Conservation (phyloP, 805 yeast species). For the Saccharomycopsis synnaedendra region DNA sequence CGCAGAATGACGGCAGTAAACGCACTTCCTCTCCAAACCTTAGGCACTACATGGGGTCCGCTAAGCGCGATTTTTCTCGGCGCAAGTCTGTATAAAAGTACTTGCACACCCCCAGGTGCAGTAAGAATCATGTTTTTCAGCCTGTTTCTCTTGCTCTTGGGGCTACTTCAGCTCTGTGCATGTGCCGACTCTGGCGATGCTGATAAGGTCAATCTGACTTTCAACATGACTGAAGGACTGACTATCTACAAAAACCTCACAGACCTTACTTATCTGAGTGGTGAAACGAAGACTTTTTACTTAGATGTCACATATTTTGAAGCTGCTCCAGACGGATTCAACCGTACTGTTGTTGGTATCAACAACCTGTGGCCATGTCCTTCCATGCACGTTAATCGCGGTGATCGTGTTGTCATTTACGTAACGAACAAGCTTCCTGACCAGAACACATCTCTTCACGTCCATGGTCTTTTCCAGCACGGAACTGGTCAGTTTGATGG, state of each 20-base stretch:
- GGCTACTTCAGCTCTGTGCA: neutral
- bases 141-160: too few relatives aligned
- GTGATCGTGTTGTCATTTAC: conserved; percentile 66
- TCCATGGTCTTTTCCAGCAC: conserved; percentile 81
- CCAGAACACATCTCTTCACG: conserved; percentile 71
- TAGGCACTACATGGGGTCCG: too few relatives aligned
- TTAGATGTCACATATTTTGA: conserved; percentile 15
- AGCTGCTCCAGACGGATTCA: conserved; percentile 29
- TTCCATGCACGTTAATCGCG: conserved; percentile 58
- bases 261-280: conserved; percentile 6
- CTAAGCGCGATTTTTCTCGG: too few relatives aligned
- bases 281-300: conserved; percentile 14
- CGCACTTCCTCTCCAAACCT: too few relatives aligned
- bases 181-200: neutral
- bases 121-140: too few relatives aligned
- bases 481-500: conserved; percentile 81
- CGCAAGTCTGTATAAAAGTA: too few relatives aligned
- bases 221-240: conserved; percentile 2
- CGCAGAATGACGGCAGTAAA: too few relatives aligned
- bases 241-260: neutral
- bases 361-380: conserved; percentile 74
- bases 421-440: conserved; percentile 63
- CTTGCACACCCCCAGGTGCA: too few relatives aligned
- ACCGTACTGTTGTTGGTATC: conserved; percentile 32
- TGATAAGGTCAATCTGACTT: conserved; percentile 1